Base-by-base conservation (phyloP, 768 basidiomycete genomes). In the Symmetrospora coprosmae region DNA sequence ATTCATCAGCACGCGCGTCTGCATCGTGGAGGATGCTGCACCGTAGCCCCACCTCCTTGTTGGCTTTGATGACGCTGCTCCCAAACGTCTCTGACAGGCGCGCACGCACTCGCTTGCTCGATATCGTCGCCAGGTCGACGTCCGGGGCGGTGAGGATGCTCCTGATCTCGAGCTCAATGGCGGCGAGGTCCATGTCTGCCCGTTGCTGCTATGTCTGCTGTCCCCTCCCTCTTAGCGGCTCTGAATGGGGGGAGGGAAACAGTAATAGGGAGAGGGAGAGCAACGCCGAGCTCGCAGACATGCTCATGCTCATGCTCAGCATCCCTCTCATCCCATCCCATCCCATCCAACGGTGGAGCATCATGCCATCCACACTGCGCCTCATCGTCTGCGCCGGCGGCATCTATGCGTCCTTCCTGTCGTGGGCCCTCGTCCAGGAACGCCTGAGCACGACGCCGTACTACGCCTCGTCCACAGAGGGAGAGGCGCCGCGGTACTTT, bases 321-420 rank as follows among this genome's bases (percentile, higher is more conserved):
- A n/a, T n/a, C n/a, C n/a, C n/a, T n/a, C n/a, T n/a, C n/a, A n/a
- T n/a, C n/a, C n/a, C n/a, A n/a, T n/a, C n/a, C n/a, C n/a, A n/a
- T n/a, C n/a, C n/a, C n/a, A n/a, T n/a, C n/a, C n/a, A n/a, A n/a
- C n/a, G n/a, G n/a, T n/a, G n/a, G n/a, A n/a, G n/a, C n/a, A 50
- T 5, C 33, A 50, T 50, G 49, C 49, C 49, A 9, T 50, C 49
- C 14, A 19, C 49, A 25, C 21, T 35, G 49, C 49, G 49, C 13
- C 41, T 58, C 17, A 21, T 58, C 23, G 19, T 58, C 8, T 97
- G 91, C 71, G 79, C 88, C 13, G 73, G 78, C 8, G 91, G 91
- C 53, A 90, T 97, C 43, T 97, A 97, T 70, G 80, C 84, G 23
- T 89, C 89, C 79, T 96, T 94, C 72, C 76, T 96, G 66, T 85